Percentiles rank a stretch among this genome's conserved stretches.
These are phyloP conservation scores for Amylocarpus encephaloides DNA, from an alignment of 2,329 filamentous ascomycete genomes.

Conservation along the genomic window DNA sequence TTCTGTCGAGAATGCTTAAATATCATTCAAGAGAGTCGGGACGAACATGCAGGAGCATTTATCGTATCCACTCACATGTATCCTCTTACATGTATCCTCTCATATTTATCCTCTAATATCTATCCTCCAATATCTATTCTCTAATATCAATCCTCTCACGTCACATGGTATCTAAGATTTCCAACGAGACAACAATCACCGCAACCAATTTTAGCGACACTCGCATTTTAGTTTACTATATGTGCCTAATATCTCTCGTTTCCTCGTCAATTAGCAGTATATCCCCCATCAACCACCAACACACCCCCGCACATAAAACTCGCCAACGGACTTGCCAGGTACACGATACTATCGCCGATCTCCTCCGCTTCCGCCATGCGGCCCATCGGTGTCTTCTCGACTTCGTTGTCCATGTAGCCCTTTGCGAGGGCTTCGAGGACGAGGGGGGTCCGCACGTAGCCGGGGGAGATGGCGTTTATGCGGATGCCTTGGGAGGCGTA, in stretches of 20 bases:
- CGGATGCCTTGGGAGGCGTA: conserved; percentile 47
- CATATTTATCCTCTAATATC: too few relatives aligned
- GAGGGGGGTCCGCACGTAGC: conserved; percentile 41
- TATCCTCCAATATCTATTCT: too few relatives aligned
- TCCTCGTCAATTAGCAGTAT: conserved; percentile 22
- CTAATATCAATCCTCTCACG: too few relatives aligned
- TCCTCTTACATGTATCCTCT: too few relatives aligned
- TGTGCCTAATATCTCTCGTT: not conserved
- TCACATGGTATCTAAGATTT: too few relatives aligned
- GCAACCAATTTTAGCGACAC: too few relatives aligned
- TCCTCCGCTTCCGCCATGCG: conserved; percentile 44
- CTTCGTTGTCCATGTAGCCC: conserved; percentile 33
- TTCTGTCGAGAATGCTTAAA: too few relatives aligned
- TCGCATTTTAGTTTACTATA: too few relatives aligned
- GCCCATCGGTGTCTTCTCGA: conserved; percentile 41
- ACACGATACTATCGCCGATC: conserved; percentile 46
- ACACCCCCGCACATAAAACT: conserved; percentile 46
- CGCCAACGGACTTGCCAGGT: conserved; percentile 45
- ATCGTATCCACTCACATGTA: too few relatives aligned
- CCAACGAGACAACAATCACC: too few relatives aligned
- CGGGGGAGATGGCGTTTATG: conserved; percentile 56
- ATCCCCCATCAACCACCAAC: conserved; percentile 43
- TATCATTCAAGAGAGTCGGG: too few relatives aligned
- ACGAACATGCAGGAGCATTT: too few relatives aligned
- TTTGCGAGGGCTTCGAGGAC: conserved; percentile 26